Percentiles rank a stretch among this genome's conserved stretches.
These are phyloP conservation scores for Ettlia oleoabundans DNA, from an alignment of 139 green algal species.

Conservation along the genomic window DNA sequence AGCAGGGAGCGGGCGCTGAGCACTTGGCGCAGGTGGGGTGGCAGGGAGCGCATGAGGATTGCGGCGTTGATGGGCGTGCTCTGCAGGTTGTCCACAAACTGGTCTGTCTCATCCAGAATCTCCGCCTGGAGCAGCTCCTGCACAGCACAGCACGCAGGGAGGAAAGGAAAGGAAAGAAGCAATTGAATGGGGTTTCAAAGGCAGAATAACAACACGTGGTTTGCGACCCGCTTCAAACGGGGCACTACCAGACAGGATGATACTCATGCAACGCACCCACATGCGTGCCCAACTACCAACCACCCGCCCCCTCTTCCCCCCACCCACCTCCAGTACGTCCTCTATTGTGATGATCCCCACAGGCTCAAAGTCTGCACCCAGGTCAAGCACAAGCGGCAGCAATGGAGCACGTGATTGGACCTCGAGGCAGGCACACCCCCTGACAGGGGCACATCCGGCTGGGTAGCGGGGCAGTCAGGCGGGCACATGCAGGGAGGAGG, in stretches of 20 bases:
- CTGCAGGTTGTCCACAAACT: slow-evolving; percentile 79
- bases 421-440: too few relatives aligned
- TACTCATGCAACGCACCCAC: not conserved
- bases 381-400: too few relatives aligned
- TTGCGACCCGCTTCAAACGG: too few relatives aligned
- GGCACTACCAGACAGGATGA: too few relatives aligned
- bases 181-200: too few relatives aligned
- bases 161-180: not conserved
- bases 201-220: too few relatives aligned
- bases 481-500: too few relatives aligned
- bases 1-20: slow-evolving; percentile 16
- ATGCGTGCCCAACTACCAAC: not conserved
- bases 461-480: too few relatives aligned
- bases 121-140: slow-evolving; percentile 57
- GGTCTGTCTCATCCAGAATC: slow-evolving; percentile 76
- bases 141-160: not conserved
- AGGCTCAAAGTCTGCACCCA: slow-evolving; percentile 52
- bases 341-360: slow-evolving; percentile 71
- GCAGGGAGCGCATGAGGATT: slow-evolving; percentile 50
- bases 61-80: slow-evolving; percentile 58
- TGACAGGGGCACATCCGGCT: too few relatives aligned
- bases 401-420: too few relatives aligned
- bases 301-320: not conserved
- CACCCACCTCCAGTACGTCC: slow-evolving; percentile 23
- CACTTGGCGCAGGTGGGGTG: slow-evolving; percentile 49